phyloP scores from a whole-genome alignment of 148 eudicot species.

The Amaranthus palmeri region DNA sequence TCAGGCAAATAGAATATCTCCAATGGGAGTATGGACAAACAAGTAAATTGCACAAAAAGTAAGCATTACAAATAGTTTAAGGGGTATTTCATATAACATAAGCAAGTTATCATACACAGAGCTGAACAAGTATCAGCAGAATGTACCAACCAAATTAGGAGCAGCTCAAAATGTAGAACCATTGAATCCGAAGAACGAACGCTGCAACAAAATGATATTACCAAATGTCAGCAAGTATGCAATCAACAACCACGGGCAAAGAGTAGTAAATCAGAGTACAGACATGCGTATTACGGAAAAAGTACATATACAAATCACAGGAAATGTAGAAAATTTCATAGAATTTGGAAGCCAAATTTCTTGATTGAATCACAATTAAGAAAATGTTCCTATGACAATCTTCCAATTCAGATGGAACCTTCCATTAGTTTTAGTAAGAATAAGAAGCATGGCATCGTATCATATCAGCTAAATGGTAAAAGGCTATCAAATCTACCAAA shows the following conservation, averaged over 20 bases:
- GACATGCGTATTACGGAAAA: no score
- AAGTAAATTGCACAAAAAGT: background rate
- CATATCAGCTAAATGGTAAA: no score
- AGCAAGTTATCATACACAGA: background rate
- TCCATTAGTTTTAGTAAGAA: no score
- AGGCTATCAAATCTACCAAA: no score
- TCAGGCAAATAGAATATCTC: background rate
- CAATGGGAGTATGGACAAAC: background rate
- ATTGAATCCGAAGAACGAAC: slow-evolving; percentile 72
- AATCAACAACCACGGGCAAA: background rate
- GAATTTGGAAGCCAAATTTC: no score
- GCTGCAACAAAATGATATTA: slow-evolving; percentile 34
- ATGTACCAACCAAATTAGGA: background rate
- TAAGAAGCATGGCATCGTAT: no score
- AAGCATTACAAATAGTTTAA: background rate
- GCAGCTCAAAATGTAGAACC: slow-evolving; percentile 69
- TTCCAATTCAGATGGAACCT: no score
- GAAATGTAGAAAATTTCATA: no score
- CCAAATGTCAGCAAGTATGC: background rate
- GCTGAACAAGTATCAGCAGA: background rate
- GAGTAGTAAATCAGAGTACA: no score
- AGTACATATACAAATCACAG: no score
- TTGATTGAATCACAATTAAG: no score
- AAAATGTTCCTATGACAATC: no score
- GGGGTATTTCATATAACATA: background rate